phyloP scores from a whole-genome alignment of 2,329 filamentous ascomycete species.

The Talaromyces sp. region DNA sequence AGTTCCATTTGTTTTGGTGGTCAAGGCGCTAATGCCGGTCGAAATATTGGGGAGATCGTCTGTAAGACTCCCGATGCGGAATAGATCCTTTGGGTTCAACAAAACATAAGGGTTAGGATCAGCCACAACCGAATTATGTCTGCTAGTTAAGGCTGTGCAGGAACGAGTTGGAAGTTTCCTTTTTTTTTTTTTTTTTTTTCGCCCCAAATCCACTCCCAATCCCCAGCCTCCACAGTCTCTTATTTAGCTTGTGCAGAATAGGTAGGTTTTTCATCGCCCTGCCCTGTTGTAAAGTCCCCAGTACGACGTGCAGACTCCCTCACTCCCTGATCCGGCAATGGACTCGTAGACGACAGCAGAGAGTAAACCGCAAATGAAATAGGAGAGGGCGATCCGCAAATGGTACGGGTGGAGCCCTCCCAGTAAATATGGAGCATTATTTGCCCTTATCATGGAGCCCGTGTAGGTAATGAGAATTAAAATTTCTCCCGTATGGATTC shows the following conservation, averaged over 20 bases:
- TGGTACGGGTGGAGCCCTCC: background rate
- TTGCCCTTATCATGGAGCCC: too few relatives aligned
- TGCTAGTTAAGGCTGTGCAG: constrained; percentile 6
- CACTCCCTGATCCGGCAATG: background rate
- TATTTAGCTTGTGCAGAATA: background rate
- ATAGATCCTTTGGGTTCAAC: too few relatives aligned
- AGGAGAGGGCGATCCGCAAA: background rate
- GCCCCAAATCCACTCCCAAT: background rate
- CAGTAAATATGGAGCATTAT: constrained; percentile 9
- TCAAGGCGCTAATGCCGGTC: constrained; percentile 6
- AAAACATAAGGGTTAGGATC: constrained; percentile 9
- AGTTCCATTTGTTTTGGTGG: background rate
- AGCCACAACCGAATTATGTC: constrained; percentile 21
- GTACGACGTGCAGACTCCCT: too few relatives aligned
- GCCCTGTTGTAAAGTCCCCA: too few relatives aligned
- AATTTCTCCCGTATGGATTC: too few relatives aligned
- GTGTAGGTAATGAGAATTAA: too few relatives aligned
- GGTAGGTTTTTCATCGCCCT: too few relatives aligned
- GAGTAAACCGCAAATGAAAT: background rate
- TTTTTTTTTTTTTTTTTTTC: background rate
- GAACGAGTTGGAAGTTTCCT: background rate
- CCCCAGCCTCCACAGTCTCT: background rate
- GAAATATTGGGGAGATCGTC: constrained; percentile 23
- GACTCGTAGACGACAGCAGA: too few relatives aligned
- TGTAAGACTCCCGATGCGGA: too few relatives aligned